Conservation (phyloP, 805 yeast genomes). For the Starmerella cellae region DNA sequence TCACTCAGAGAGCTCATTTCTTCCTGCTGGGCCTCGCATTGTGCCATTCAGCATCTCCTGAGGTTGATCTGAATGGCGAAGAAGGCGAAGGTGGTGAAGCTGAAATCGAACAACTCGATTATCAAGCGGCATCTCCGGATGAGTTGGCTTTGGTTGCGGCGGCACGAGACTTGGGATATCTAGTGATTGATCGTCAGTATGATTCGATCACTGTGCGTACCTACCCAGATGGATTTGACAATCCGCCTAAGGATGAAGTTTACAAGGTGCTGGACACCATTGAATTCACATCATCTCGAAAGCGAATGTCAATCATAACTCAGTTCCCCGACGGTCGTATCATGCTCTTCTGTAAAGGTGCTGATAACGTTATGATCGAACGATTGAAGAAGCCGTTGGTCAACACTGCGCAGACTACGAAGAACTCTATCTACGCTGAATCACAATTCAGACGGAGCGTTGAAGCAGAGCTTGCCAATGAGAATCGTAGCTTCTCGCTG, state of each 20-base stretch:
- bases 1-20: conserved; percentile 60
- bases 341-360: conserved; percentile 83
- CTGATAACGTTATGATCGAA: conserved; percentile 80
- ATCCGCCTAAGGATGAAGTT: conserved; percentile 47
- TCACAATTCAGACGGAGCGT: conserved; percentile 51
- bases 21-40: conserved; percentile 71
- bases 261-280: conserved; percentile 69
- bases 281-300: conserved; percentile 77
- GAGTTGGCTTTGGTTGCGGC: conserved; percentile 88
- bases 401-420: conserved; percentile 48
- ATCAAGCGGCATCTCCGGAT: conserved; percentile 94
- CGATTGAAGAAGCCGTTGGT: conserved; percentile 39
- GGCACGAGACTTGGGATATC: conserved; percentile 87
- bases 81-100: conserved; percentile 23
- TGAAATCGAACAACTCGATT: conserved; percentile 52
- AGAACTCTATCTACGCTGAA: conserved; percentile 45
- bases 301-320: conserved; percentile 86
- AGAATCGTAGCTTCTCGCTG: conserved; percentile 5
- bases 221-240: conserved; percentile 70
- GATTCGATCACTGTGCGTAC: conserved; percentile 52
- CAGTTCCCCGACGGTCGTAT: conserved; percentile 62
- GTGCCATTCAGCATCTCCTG: conserved; percentile 84
- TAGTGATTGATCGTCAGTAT: conserved; percentile 58
- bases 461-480: conserved; percentile 43
- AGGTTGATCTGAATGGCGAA: conserved; percentile 28